A percentile compares a stretch with the other conserved stretches of the same genome.
Conservation (phyloP, 1,139 yeast species). For the Pneumocystis carinii region DNA sequence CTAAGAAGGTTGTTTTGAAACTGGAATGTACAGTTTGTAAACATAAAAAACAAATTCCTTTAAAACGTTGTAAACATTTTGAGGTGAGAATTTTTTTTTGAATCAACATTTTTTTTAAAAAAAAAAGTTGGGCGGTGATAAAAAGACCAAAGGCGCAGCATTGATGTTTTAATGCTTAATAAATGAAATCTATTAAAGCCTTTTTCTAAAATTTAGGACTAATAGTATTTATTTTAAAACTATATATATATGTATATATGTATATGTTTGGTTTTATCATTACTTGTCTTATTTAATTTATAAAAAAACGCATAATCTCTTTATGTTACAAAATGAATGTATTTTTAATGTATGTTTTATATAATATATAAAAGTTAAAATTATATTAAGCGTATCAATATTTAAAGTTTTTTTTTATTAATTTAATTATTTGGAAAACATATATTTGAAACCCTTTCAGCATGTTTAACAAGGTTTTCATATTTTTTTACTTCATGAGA, state of each 20-base stretch:
- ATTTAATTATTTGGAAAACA: not conserved
- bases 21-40: constrained; percentile 97
- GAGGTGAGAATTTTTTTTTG: constrained; percentile 27
- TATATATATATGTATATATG: too few species aligned
- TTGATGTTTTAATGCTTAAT: not conserved
- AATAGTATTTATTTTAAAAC: too few species aligned
- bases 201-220: too few species aligned
- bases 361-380: too few species aligned
- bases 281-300: too few species aligned
- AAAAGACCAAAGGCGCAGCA: constrained; percentile 84
- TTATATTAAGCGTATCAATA: not conserved
- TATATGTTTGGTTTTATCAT: too few species aligned
- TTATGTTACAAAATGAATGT: too few species aligned
- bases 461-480: not conserved
- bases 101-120: not conserved
- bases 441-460: not conserved
- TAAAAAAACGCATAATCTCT: too few species aligned
- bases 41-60: constrained; percentile 95
- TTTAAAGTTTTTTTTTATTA: too few species aligned
- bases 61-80: constrained; percentile 99
- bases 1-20: constrained; percentile 99
- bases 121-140: constrained; percentile 87
- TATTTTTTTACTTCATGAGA: not conserved
- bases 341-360: too few species aligned
- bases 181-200: not conserved